Evolutionary conservation across 2,329 filamentous ascomycete species (phyloP).

Genomic region (Aspergillus ustus): DNA sequence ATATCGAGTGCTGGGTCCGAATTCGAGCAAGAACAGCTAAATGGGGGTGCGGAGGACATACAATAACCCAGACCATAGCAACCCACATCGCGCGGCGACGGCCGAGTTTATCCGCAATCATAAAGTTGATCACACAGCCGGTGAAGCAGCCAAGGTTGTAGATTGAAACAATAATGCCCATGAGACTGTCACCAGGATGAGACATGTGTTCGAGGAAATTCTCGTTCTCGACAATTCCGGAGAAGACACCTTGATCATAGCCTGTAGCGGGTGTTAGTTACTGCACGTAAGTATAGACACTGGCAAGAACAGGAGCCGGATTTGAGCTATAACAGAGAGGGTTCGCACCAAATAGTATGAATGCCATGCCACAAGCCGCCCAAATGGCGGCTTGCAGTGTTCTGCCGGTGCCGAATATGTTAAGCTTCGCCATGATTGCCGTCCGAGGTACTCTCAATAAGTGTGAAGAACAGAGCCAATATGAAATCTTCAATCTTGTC

Average conservation of each 20-base stretch:
- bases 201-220: constrained; percentile 50
- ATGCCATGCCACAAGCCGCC: constrained; percentile 29
- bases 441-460: background rate
- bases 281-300: no score
- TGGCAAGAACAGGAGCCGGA: no score
- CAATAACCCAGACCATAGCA: constrained; percentile 41
- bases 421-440: constrained; percentile 26
- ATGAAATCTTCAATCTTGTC: no score
- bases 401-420: constrained; percentile 31
- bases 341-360: constrained; percentile 31
- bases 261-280: constrained; percentile 30
- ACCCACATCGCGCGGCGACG: constrained; percentile 40
- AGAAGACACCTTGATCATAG: constrained; percentile 57
- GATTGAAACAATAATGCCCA: constrained; percentile 50
- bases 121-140: constrained; percentile 40
- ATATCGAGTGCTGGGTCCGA: background rate
- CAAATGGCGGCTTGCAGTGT: constrained; percentile 29
- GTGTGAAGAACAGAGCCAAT: no score
- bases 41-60: constrained; percentile 11
- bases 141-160: constrained; percentile 51
- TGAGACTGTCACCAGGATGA: constrained; percentile 42
- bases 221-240: constrained; percentile 52
- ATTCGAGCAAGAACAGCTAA: background rate
- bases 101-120: constrained; percentile 37
- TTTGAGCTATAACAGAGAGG: background rate